Evolutionary conservation across 352 stramenopile species (phyloP), one percentile per base, ranked within the genome.

Genomic region (Phytophthora sansomeana): DNA sequence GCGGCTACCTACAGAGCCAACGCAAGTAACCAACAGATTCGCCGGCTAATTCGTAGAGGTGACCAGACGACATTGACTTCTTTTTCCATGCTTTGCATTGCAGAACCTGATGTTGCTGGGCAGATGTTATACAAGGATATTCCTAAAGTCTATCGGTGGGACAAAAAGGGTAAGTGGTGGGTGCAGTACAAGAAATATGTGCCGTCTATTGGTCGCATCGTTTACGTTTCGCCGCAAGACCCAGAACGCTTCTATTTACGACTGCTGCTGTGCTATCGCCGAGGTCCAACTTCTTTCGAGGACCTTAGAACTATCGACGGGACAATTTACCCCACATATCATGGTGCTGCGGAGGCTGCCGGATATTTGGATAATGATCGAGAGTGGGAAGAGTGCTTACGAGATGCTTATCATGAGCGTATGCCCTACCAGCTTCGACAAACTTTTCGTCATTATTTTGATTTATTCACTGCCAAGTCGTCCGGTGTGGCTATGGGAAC

Each of bases 401-500:
- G 24, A 5, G 58, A 77, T 48, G 63, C 46, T 0, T 0, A 71
- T 58, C n/a, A 32, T 64, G 36, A 75, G n/a, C n/a, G n/a, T n/a
- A n/a, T 74, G 58, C 60, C 67, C 0, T 66, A n/a, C n/a, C 69
- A 77, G 24, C 53, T 81, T 11, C 66, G 73, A 2, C 49, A 75
- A 29, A n/a, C 41, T 80, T 5, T 80, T 81, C 28, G 67, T 33
- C 24, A 75, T 48, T 0, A 67, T 80, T 2, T 55, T 80, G 38
- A n/a, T 72, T 0, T 73, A 76, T 21, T 69, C 35, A 0, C 19
- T 64, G 11, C 53, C 46, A 14, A 55, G 6, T 5, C n/a, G 73
- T 24, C 8, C 56, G 0, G 9, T 28, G 6, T 49, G 6, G 5
- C 24, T 82, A 13, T 77, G 52, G 53, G 32, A 62, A 3, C 10